Evolutionary conservation across 352 stramenopile genomes (phyloP), one percentile per base, ranked within the genome.

Genomic region (Phytophthora cryptogea): DNA sequence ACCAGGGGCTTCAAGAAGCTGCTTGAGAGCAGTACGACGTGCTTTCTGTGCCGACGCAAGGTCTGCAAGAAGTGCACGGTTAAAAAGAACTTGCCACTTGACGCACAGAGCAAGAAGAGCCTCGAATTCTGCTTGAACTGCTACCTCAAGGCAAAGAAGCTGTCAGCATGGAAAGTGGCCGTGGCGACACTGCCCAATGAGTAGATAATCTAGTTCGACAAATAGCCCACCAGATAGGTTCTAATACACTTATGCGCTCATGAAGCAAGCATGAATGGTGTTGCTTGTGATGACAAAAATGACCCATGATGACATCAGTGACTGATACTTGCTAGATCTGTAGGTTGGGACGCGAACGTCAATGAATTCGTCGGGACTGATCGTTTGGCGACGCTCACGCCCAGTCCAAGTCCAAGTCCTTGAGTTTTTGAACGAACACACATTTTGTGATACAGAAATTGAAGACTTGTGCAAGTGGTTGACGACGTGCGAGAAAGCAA

Each of bases 121-220:
- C 67, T 89, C 17, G 57, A 72, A 10, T 91, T 89, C 47, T 91
- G 81, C 56, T 60, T 79, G 17, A 67, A 47, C 16, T 90, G 81
- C 66, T 72, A 87, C 5, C 36, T 88, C 3, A 82, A 83, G 42
- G 70, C 78, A 32, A 83, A 78, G 44, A 59, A 72, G n/a, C 9
- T 79, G 6, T 76, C 72, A 20, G 70, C 76, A 7, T 73, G 67
- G 59, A 66, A 72, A 49, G 73, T 87, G n/a, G 76, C 70, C 2
- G 48, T 75, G 11, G 70, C 72, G 2, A 72, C 66, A 9, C 44
- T 83, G 32, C 63, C 61, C 16, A 65, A 63, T 20, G 7, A 8
- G 27, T 53, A 56, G 9, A 11, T 59, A 45, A n/a, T 36, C 20
- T 49, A 45, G 31, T 35, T 65, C 27, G 43, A 49, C 30, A 59